These are phyloP conservation scores for Alternaria arborescens DNA, from an alignment of 2,329 filamentous ascomycete species.

Conservation along the genomic window DNA sequence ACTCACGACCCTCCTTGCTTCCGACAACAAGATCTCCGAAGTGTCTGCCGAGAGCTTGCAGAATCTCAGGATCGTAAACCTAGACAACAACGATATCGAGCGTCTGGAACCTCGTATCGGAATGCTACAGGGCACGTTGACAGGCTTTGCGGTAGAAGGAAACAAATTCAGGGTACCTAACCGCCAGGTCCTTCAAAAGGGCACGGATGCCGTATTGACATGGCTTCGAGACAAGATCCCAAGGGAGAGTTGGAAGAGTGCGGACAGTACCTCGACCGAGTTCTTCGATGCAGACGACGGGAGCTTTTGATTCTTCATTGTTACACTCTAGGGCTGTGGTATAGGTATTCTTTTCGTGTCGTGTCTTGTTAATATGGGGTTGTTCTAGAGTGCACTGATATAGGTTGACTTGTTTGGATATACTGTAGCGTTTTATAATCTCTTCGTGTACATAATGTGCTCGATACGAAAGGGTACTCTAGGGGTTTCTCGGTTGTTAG, in stretches of 20 bases:
- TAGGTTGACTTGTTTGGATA: neutral
- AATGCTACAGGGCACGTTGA: slow-evolving; percentile 72
- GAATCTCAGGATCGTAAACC: slow-evolving; percentile 79
- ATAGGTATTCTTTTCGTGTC: neutral
- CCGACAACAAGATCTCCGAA: slow-evolving; percentile 80
- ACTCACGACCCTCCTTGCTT: slow-evolving; percentile 74
- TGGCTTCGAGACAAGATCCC: slow-evolving; percentile 84
- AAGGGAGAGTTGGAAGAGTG: slow-evolving; percentile 32
- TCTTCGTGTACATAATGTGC: slow-evolving; percentile 15
- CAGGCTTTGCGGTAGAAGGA: slow-evolving; percentile 77
- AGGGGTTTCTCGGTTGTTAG: slow-evolving; percentile 1
- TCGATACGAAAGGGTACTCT: neutral
- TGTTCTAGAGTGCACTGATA: neutral
- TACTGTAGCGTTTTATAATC: slow-evolving; percentile 13
- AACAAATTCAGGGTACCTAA: slow-evolving; percentile 90
- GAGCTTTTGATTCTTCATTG: slow-evolving; percentile 13
- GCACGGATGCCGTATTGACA: slow-evolving; percentile 82
- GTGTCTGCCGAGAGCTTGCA: slow-evolving; percentile 76
- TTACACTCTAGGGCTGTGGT: neutral
- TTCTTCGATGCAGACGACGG: slow-evolving; percentile 34
- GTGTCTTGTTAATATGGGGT: neutral
- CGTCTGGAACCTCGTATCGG: slow-evolving; percentile 82
- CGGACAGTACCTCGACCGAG: slow-evolving; percentile 32
- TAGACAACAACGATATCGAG: slow-evolving; percentile 86
- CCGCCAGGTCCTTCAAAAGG: slow-evolving; percentile 83